These are phyloP conservation scores for Cytospora leucostoma DNA, from an alignment of 2,329 filamentous ascomycete species.

Conservation along the genomic window DNA sequence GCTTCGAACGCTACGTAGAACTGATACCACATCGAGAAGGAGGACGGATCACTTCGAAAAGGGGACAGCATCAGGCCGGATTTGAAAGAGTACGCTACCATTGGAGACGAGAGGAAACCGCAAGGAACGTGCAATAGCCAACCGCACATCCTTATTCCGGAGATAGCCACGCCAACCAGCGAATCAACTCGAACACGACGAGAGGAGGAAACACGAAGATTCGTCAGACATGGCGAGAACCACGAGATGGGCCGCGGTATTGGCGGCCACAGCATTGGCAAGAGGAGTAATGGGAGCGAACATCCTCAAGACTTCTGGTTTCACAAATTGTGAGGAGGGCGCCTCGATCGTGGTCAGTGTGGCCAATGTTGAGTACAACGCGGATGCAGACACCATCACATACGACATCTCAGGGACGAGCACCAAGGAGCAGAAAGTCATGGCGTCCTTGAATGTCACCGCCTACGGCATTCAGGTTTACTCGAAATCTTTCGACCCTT, in stretches of 20 bases:
- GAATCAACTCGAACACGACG: neutral
- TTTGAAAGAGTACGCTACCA: conserved; percentile 22
- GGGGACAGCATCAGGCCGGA: conserved; percentile 17
- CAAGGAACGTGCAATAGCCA: conserved; percentile 5
- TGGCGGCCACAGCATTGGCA: conserved; percentile 42
- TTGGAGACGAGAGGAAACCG: conserved; percentile 1
- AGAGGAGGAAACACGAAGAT: neutral
- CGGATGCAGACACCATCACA: conserved; percentile 67
- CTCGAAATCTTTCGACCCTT: conserved; percentile 80
- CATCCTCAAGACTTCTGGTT: conserved; percentile 78
- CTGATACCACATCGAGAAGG: conserved; percentile 28
- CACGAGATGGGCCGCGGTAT: conserved; percentile 31
- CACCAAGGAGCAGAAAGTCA: conserved; percentile 74
- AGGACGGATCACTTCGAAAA: conserved; percentile 19
- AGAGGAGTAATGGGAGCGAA: conserved; percentile 63
- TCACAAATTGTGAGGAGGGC: conserved; percentile 68
- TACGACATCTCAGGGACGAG: conserved; percentile 86
- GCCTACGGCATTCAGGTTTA: conserved; percentile 87
- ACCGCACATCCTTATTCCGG: conserved; percentile 4
- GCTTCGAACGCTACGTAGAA: conserved; percentile 20
- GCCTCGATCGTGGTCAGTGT: conserved; percentile 68
- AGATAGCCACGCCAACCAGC: conserved; percentile 13
- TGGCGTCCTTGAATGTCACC: conserved; percentile 70
- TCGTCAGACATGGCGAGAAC: conserved; percentile 32
- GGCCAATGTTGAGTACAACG: conserved; percentile 78